These are phyloP conservation scores for Rhododendron kiyosumense DNA, from an alignment of 148 eudicot species.

Conservation along the genomic window DNA sequence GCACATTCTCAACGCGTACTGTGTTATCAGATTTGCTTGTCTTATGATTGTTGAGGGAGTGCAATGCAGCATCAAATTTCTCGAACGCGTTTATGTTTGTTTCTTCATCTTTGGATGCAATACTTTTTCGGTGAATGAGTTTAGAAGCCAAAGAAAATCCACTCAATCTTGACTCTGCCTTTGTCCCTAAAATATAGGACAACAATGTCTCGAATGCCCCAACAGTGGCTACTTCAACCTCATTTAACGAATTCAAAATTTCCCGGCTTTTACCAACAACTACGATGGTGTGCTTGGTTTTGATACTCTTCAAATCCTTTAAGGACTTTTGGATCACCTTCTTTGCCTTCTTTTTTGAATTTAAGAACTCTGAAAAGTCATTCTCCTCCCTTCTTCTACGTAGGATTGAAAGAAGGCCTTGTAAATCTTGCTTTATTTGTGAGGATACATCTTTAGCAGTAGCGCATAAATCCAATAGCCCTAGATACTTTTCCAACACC, in stretches of 20 bases:
- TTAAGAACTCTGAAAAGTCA: too few species aligned
- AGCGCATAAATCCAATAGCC: too few species aligned
- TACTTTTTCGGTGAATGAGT: not conserved
- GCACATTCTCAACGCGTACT: constrained; percentile 9
- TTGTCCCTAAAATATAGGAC: not conserved
- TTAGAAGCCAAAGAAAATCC: constrained; percentile 2
- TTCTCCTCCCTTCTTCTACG: too few species aligned
- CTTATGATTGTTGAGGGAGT: constrained; percentile 15
- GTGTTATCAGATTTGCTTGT: constrained; percentile 6
- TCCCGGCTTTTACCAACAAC: too few species aligned
- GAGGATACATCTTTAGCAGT: too few species aligned
- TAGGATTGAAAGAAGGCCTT: too few species aligned
- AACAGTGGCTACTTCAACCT: constrained; percentile 21
- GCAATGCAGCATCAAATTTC: constrained; percentile 22
- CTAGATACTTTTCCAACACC: too few species aligned
- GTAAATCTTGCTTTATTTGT: too few species aligned
- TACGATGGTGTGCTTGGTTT: too few species aligned
- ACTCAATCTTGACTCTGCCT: not conserved
- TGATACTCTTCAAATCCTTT: too few species aligned
- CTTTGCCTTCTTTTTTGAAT: too few species aligned
- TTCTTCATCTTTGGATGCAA: not conserved
- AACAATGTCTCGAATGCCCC: constrained; percentile 15
- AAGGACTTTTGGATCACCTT: too few species aligned
- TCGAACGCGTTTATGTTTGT: constrained; percentile 16
- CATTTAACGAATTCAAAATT: not conserved